phyloP scores from a whole-genome alignment of 148 eudicot species.

The Vaccinium corymbosum region DNA sequence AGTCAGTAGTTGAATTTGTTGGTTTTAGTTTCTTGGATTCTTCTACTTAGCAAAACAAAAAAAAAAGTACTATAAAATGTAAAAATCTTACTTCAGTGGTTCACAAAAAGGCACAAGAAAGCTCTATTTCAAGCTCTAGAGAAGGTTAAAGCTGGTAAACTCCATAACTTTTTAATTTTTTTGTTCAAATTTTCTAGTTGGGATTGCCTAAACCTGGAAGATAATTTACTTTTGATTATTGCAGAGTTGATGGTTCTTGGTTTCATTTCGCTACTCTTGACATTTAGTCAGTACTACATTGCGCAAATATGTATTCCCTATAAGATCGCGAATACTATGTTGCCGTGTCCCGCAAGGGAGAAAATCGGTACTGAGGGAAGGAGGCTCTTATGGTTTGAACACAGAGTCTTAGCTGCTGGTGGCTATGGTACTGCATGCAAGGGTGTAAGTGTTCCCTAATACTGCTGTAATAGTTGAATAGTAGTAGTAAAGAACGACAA shows the following conservation, averaged over 20 bases:
- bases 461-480: not conserved
- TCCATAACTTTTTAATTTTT: not conserved
- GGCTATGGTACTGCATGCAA: constrained; percentile 26
- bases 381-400: constrained; percentile 43
- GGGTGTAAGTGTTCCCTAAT: constrained; percentile 25
- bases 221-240: not conserved
- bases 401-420: constrained; percentile 29
- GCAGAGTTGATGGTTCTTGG: constrained; percentile 95
- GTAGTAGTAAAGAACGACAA: not conserved
- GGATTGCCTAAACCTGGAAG: not conserved
- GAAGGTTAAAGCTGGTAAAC: constrained; percentile 77
- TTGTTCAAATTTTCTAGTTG: not conserved
- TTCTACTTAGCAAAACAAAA: not conserved
- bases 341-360: constrained; percentile 46
- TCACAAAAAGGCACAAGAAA: constrained; percentile 59
- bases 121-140: constrained; percentile 77
- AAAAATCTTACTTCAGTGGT: constrained; percentile 38
- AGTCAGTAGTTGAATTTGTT: not conserved
- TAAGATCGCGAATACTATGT: constrained; percentile 48
- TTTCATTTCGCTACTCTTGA: constrained; percentile 76
- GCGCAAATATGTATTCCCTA: constrained; percentile 58
- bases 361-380: constrained; percentile 16
- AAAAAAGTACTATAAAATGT: not conserved
- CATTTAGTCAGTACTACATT: constrained; percentile 78
- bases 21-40: constrained; percentile 3